Base-by-base conservation (phyloP, 1,284 basidiomycete species). In the Afroboletus lepidellus region DNA sequence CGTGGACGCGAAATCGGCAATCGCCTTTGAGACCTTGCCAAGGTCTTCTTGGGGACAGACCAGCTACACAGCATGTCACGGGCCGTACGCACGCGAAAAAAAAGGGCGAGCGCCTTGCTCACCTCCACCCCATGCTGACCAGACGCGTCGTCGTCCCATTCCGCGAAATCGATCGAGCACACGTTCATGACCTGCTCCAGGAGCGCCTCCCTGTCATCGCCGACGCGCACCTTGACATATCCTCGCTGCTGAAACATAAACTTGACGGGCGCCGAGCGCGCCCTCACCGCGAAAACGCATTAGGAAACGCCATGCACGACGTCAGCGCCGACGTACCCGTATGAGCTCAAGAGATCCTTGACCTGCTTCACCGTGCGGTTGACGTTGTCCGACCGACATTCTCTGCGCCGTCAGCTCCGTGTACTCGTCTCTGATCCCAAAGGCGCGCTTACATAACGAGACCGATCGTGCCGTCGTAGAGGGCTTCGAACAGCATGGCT, bases 241-340 rank as follows among this genome's bases (percentile, higher is more conserved):
- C 88, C 90, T 64, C 80, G 78, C 48, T 84, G 79, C 54, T 82
- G 76, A 64, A 93, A 94, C 76, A 92, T 80, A 69, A 85, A 94
- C 44, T 79, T 78, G 15, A 92, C 88, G 2, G 88, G 81, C 2
- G 90, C 78, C 45, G 87, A 72, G 23, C 84, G 87, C 30, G 82
- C 85, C 24, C 89, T 91, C 56, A 13, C n/a, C n/a, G n/a, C n/a
- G 45, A 44, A 24, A 20, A 27, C 32, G n/a, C 21, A 49, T 41
- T 34, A 52, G 41, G 50, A 36, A 38, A 37, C 48, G n/a, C 34
- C 32, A 37, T 37, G 47, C 23, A 41, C 42, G 21, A 16, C 13
- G 46, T 38, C 20, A 42, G 11, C 3, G 2, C 16, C 8, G 20
- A 52, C 78, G 53, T 57, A 90, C 90, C 78, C 76, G 60, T 86